Conservation (phyloP, 2,329 filamentous ascomycete species). For the Aspergillus ochraceoroseus region DNA sequence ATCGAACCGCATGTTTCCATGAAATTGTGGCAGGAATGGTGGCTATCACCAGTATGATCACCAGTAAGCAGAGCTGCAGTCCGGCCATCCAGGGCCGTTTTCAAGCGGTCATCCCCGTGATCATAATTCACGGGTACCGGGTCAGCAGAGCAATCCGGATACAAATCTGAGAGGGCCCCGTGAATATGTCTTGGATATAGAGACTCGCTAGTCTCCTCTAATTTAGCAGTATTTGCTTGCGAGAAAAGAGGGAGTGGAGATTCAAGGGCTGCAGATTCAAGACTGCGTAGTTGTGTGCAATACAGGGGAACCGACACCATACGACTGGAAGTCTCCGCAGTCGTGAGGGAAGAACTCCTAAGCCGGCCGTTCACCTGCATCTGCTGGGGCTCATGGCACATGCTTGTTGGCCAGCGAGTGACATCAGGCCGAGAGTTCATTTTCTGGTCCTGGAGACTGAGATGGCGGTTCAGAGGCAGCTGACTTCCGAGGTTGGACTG, state of each 20-base stretch:
- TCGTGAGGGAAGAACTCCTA: constrained; percentile 15
- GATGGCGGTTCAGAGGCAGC: constrained; percentile 17
- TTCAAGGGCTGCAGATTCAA: constrained; percentile 5
- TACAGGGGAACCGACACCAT: constrained; percentile 12
- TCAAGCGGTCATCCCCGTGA: background rate
- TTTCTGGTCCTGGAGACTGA: constrained; percentile 19
- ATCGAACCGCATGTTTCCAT: background rate
- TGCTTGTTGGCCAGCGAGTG: constrained; percentile 12
- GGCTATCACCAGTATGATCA: background rate
- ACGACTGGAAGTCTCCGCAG: constrained; percentile 1
- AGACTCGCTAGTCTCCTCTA: background rate
- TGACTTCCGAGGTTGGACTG: constrained; percentile 7
- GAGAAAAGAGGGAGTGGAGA: background rate
- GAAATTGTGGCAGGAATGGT: background rate
- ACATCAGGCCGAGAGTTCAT: constrained; percentile 16
- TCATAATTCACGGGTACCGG: background rate
- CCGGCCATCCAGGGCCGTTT: background rate
- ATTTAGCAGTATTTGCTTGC: background rate
- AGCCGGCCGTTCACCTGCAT: constrained; percentile 4
- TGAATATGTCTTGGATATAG: background rate
- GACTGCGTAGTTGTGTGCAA: constrained; percentile 15
- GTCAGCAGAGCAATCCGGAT: background rate
- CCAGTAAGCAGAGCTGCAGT: background rate
- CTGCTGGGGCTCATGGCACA: constrained; percentile 15
- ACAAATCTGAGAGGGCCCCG: background rate